Base-by-base conservation (phyloP, 768 basidiomycete species). In the Ramaria sp. region DNA sequence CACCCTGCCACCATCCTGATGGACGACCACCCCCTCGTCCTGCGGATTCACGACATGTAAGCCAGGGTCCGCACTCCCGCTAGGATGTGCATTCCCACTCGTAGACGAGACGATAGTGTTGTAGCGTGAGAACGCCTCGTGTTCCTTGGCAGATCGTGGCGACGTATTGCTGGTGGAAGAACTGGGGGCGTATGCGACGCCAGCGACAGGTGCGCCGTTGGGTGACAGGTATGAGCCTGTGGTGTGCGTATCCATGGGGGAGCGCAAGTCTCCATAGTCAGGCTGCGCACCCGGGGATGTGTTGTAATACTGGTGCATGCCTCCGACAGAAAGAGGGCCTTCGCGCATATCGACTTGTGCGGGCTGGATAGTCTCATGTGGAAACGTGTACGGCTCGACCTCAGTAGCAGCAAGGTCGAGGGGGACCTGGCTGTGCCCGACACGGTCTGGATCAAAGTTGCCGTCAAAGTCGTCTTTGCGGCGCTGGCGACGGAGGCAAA, bases 401-500 rank as follows among this genome's bases (percentile, higher is more conserved):
- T 39, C 51, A 6, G 3, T 34, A 2, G 51, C 51, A 2, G 24
- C 17, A n/a, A 49, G 48, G 27, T 49, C 51, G 33, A 19, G 13
- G 7, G 15, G 17, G 4, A 4, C 11, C 51, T 38, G 15, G 17
- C 31, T 24, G 19, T 24, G 13, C 19, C 31, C 51, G 34, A 52
- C 51, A 5, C 70, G 72, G 58, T 77, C 77, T 0, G 76, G 77
- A 39, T 77, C 76, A 58, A 77, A 77, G 67, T 77, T 69, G 51
- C 77, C 76, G 54, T 78, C 76, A 47, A 78, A 78, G 27, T 78
- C 76, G 56, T 75, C 71, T 34, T 59, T 62, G 47, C 60, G 61
- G 9, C 38, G 49, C 2, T 64, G 60, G 24, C 55, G 62, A 7
- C 68, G 65, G 43, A 66, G 58, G 58, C 60, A 61, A 60, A 69